Base-by-base conservation (phyloP, 139 green algal species). In the Chlamydomonas incerta region DNA sequence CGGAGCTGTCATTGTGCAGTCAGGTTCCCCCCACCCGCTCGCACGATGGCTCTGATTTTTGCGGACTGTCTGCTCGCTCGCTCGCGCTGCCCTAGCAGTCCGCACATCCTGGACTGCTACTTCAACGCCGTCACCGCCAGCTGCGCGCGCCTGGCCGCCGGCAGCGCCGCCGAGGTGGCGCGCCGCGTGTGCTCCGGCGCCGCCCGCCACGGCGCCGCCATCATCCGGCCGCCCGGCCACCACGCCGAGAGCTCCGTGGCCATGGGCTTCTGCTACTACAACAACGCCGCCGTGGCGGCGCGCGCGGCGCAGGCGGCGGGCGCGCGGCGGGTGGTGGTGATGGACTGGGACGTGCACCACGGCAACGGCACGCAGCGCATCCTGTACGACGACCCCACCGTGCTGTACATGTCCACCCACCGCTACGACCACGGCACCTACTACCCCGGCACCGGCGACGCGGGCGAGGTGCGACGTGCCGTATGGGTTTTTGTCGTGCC, bases 251-350 rank as follows among this genome's bases (percentile, higher is more conserved):
- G 74, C 5, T 74, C 77, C 20, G 63, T 89, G 33, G 91, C 95
- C 35, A 97, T 97, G 94, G 95, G 95, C 58, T 98, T 98, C 88
- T 98, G 95, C 92, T 96, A 97, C 83, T 97, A 94, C 94, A 98
- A 98, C 92, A 96, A 92, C 67, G 89, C 89, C 29, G 91, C 89
- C 20, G 89, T 94, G 50, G 91, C 93, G n/a, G 94, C 92, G 26
- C 75, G 90, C 8, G 92, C 91, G 28, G 87, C 88, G 6, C 82
- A 82, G 55, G 31, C 87, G 55, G 74, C 74, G 26, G 89, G 88
- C 21, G 91, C 89, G 0, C 71, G 91, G 73, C 85, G 90, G 0
- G 92, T 97, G 58, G 67, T 98, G 60, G 93, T 98, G 62, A 73
- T 97, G 60, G 93, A 97, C 88, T 97, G 93, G 92, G 92, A 96